These are phyloP conservation scores for Yarrowia sp. DNA, from an alignment of 805 yeast species.

Conservation along the genomic window DNA sequence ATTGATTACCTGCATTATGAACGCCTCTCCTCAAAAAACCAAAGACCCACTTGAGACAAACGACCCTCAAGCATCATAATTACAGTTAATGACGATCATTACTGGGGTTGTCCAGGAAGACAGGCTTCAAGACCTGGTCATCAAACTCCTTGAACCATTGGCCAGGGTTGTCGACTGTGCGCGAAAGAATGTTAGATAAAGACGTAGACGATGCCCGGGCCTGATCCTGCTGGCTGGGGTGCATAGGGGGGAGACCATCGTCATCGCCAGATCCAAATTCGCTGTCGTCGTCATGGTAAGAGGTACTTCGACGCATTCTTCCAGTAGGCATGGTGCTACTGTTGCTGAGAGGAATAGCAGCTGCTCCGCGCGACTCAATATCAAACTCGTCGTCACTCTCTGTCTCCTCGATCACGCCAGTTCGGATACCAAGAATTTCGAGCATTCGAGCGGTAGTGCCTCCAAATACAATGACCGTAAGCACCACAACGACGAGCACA, in stretches of 20 bases:
- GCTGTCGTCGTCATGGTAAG: slow-evolving; percentile 33
- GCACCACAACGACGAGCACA: slow-evolving; percentile 90
- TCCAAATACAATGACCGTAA: slow-evolving; percentile 94
- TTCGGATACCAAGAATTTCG: slow-evolving; percentile 86
- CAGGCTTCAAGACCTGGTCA: slow-evolving; percentile 90
- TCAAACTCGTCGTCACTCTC: slow-evolving; percentile 95
- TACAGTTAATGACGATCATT: slow-evolving; percentile 11
- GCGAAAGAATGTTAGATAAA: slow-evolving; percentile 32
- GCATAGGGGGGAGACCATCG: slow-evolving; percentile 40
- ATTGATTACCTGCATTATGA: neutral
- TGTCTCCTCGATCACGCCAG: slow-evolving; percentile 81
- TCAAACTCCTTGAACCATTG: slow-evolving; percentile 93
- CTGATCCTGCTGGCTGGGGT: slow-evolving; percentile 28
- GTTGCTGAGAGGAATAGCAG: slow-evolving; percentile 7
- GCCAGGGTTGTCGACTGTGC: slow-evolving; percentile 63
- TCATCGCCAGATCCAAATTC: slow-evolving; percentile 38
- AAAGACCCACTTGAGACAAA: neutral
- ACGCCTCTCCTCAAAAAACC: neutral
- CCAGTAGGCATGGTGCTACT: neutral
- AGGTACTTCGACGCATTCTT: slow-evolving; percentile 28
- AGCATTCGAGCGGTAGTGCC: slow-evolving; percentile 99
- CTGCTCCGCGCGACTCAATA: slow-evolving; percentile 49
- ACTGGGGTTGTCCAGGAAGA: slow-evolving; percentile 57
- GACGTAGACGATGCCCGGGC: slow-evolving; percentile 28
- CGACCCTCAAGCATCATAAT: neutral